Conservation (phyloP, 371 early-diverging fungal genomes). For the Agmasoma carcini region DNA sequence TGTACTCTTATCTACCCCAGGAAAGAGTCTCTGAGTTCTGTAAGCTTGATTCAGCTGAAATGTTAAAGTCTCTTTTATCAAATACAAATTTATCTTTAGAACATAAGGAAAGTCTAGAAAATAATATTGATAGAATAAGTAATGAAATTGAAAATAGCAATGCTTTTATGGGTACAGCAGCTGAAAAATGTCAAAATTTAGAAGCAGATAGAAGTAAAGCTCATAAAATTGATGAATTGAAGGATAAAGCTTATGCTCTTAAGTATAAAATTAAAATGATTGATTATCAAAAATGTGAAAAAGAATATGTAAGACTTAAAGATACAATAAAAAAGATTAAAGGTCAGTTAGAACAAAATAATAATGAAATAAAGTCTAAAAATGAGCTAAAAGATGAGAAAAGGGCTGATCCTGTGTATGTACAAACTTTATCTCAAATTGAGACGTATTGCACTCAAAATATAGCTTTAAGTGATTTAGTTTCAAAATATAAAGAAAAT, state of each 20-base stretch:
- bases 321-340: constrained; percentile 15
- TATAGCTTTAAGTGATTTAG: not conserved
- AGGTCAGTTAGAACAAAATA: constrained; percentile 16
- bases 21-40: constrained; percentile 53
- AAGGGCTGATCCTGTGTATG: constrained; percentile 17
- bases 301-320: constrained; percentile 19
- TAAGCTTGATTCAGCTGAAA: constrained; percentile 42
- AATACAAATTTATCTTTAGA: constrained; percentile 14
- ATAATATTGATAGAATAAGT: constrained; percentile 18
- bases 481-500: constrained; percentile 1
- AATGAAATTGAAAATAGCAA: too few relatives aligned
- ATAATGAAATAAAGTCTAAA: constrained; percentile 11
- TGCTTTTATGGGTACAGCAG: constrained; percentile 6
- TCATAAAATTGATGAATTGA: constrained; percentile 4
- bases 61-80: constrained; percentile 31
- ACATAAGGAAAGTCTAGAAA: constrained; percentile 17
- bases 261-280: constrained; percentile 15
- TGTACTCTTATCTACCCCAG: constrained; percentile 53
- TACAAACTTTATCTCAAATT: not conserved
- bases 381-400: constrained; percentile 34
- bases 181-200: constrained; percentile 2
- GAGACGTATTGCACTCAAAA: constrained; percentile 5
- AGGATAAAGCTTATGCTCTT: constrained; percentile 12
- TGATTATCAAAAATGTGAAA: constrained; percentile 14
- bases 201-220: constrained; percentile 11